Evolutionary conservation across 1,284 basidiomycete genomes (phyloP), one percentile per base, ranked within the genome.

Genomic region (Schizophyllum commune): DNA sequence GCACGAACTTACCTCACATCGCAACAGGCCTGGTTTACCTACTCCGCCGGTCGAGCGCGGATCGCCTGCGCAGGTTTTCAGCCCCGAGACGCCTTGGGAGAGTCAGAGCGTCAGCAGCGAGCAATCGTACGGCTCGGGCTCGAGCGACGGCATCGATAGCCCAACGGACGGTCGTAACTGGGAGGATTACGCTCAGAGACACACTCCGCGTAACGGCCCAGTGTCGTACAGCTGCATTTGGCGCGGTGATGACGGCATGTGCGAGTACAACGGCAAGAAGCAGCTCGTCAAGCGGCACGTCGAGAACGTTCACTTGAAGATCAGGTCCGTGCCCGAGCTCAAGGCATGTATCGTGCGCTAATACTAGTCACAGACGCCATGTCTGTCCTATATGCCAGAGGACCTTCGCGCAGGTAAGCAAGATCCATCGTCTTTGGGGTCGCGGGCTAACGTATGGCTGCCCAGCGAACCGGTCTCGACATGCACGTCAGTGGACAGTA

Each of bases 241-340:
- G 62, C 32, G 57, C 21, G n/a, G 59, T 58, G 56, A 32, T 22
- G 39, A 60, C 11, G 53, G 53, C 6, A 61, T 63, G 52, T 88
- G 86, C 68, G 72, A 74, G 17, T 88, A 86, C 65, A 71, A 68
- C 27, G 78, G 79, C 20, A 84, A 85, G 67, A 86, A 84, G 68
- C 86, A 87, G 69, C 75, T 86, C 47, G 82, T 88, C 62, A 86
- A 86, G 68, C 78, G 86, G 32, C 86, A 89, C 69, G 77, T 89
- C 60, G 80, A 85, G 69, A 82, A 81, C 13, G 82, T 79, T 32
- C 86, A 88, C 68, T 69, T 89, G 55, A 76, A 79, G 59, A 78
- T 82, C 66, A 85, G 82, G 86, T 84, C 63, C 63, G 82, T 72
- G 47, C 58, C 8, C 5, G 34, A 58, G 55, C 13, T 59, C 55